phyloP scores from a whole-genome alignment of 352 stramenopile genomes.

The Phytophthora megakarya region DNA sequence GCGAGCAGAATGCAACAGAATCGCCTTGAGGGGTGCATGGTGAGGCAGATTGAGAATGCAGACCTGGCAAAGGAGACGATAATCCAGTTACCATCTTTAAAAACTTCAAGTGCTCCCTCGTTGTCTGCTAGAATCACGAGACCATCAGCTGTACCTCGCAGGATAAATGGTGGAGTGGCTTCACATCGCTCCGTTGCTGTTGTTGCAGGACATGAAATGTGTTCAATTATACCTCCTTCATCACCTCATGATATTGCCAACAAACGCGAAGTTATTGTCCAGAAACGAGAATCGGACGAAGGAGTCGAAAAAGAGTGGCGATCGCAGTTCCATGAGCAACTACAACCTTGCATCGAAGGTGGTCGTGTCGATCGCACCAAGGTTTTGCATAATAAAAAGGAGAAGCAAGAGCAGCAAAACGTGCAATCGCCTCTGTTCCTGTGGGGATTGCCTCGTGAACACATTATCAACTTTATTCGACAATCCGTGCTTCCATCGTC shows the following conservation, averaged over 20 bases:
- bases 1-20: conserved; percentile 59
- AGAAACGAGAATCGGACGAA: conserved; percentile 24
- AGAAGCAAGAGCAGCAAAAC: not conserved
- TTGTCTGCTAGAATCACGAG: conserved; percentile 1
- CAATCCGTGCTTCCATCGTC: conserved; percentile 73
- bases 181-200: conserved; percentile 18
- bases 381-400: conserved; percentile 45
- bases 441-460: conserved; percentile 70
- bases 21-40: conserved; percentile 79
- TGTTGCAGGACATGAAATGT: conserved; percentile 26
- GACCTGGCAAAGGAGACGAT: conserved; percentile 70
- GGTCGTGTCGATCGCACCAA: conserved; percentile 55
- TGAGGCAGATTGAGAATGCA: conserved; percentile 70
- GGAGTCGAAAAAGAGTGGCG: conserved; percentile 56
- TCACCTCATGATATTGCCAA: conserved; percentile 6
- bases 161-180: conserved; percentile 10
- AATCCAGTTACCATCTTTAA: conserved; percentile 53
- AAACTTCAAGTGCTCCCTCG: not conserved
- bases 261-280: conserved; percentile 6
- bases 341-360: conserved; percentile 40
- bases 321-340: conserved; percentile 46
- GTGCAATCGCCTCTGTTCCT: conserved; percentile 47
- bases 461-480: conserved; percentile 80
- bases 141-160: conserved; percentile 11
- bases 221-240: conserved; percentile 6